phyloP scores from a whole-genome alignment of 306 rosid species.

The Sicyos edulis region DNA sequence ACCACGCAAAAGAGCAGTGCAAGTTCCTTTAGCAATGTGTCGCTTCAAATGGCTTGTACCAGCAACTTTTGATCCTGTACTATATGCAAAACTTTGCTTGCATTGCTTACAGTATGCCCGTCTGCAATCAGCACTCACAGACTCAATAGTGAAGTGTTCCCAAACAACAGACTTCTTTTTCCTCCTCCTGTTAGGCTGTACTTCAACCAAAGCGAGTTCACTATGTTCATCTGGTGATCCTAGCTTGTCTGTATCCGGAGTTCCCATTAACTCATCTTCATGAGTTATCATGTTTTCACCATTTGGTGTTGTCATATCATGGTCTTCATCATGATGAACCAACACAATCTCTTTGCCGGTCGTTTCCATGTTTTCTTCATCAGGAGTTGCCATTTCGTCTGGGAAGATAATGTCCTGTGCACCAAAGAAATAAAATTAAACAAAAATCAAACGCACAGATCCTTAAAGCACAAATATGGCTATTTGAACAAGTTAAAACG shows the following conservation, averaged over 20 bases:
- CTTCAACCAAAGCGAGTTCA: slow-evolving; percentile 36
- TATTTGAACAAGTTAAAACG: not conserved
- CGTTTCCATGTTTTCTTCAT: slow-evolving; percentile 24
- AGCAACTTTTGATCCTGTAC: slow-evolving; percentile 93
- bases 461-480: not conserved
- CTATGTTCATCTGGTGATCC: slow-evolving; percentile 20
- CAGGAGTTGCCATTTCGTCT: slow-evolving; percentile 34
- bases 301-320: slow-evolving; percentile 41
- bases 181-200: slow-evolving; percentile 80
- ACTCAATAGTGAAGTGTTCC: slow-evolving; percentile 93
- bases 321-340: slow-evolving; percentile 24
- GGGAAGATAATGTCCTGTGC: slow-evolving; percentile 31
- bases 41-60: slow-evolving; percentile 97
- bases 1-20: slow-evolving; percentile 63
- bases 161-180: slow-evolving; percentile 86
- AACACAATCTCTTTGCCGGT: slow-evolving; percentile 13
- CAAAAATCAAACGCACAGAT: not conserved
- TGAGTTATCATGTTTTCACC: slow-evolving; percentile 37
- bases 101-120: slow-evolving; percentile 94
- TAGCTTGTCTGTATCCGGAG: slow-evolving; percentile 23
- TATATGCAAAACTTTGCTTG: slow-evolving; percentile 87
- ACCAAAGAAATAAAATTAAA: slow-evolving; percentile 12
- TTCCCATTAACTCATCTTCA: slow-evolving; percentile 28
- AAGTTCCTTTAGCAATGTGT: slow-evolving; percentile 88
- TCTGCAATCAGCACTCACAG: slow-evolving; percentile 74